Percentiles rank a stretch among this genome's conserved stretches.
phyloP scores from a whole-genome alignment of 345 rosid species.

The Trapa incisa region DNA sequence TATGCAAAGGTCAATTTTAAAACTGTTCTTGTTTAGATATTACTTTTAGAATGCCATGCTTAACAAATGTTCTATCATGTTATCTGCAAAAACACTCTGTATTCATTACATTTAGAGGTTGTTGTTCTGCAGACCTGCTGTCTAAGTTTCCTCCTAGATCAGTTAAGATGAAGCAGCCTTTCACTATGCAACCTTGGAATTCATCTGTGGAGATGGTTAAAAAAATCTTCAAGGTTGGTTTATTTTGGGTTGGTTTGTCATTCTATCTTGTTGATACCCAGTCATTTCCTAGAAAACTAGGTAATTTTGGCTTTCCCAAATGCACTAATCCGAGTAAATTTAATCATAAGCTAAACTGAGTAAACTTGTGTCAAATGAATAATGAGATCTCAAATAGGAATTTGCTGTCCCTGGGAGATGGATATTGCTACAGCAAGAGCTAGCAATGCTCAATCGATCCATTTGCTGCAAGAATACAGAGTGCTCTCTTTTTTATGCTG shows the following conservation, averaged over 20 bases:
- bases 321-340: neutral
- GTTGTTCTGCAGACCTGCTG: conserved; percentile 55
- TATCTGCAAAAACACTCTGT: neutral
- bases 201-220: conserved; percentile 66
- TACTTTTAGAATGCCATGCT: neutral
- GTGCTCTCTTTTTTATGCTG: neutral
- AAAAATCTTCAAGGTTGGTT: conserved; percentile 80
- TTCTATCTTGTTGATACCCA: neutral
- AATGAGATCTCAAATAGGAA: neutral
- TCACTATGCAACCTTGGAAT: conserved; percentile 67
- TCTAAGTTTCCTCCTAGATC: conserved; percentile 80
- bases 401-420: neutral
- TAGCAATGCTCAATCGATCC: neutral
- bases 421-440: neutral
- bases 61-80: neutral
- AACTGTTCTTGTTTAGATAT: neutral
- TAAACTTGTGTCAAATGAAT: neutral
- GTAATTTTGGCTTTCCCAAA: neutral
- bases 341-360: neutral
- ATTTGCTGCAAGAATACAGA: neutral
- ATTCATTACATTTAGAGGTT: neutral
- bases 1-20: conserved; percentile 63
- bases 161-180: conserved; percentile 77
- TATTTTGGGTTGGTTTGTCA: neutral
- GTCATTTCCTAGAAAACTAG: neutral